A percentile compares a stretch with the other conserved stretches of the same genome.
phyloP scores from a whole-genome alignment of 164 flowering plant species.

The Annona cherimola region DNA sequence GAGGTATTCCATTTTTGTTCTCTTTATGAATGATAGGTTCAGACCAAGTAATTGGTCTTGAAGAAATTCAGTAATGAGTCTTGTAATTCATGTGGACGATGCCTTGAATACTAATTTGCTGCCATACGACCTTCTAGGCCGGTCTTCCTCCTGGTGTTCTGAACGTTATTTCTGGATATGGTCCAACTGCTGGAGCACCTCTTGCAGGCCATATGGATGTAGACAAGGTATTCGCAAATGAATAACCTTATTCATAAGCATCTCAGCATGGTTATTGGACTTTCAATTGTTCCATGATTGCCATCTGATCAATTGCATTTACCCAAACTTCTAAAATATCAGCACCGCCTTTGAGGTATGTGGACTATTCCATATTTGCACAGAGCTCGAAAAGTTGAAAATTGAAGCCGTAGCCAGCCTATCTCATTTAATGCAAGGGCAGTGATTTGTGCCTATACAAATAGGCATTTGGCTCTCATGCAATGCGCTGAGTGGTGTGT shows the following conservation, averaged over 20 bases:
- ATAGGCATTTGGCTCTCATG: too few species aligned
- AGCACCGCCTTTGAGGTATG: too few species aligned
- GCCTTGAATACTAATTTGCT: background rate
- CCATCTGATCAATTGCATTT: too few species aligned
- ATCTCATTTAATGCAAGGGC: too few species aligned
- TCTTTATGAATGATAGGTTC: background rate
- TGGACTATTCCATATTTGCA: too few species aligned
- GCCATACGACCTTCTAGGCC: conserved; percentile 35
- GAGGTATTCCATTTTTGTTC: conserved; percentile 36
- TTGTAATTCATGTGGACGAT: background rate
- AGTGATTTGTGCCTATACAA: too few species aligned
- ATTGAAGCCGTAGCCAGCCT: too few species aligned
- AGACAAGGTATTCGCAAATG: conserved; percentile 54
- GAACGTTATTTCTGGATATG: conserved; percentile 75
- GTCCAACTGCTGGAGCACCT: conserved; percentile 89
- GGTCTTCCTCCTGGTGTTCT: conserved; percentile 85
- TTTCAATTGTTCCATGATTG: too few species aligned
- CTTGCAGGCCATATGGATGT: conserved; percentile 92
- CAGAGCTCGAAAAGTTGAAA: too few species aligned
- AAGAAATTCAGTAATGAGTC: background rate
- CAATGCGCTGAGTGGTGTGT: too few species aligned
- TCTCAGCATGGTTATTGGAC: background rate
- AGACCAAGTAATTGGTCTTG: background rate
- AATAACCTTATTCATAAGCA: background rate
- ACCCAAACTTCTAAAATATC: too few species aligned